These are phyloP conservation scores for Tetradesmus lagerheimii DNA, from an alignment of 139 green algal species.

Conservation along the genomic window DNA sequence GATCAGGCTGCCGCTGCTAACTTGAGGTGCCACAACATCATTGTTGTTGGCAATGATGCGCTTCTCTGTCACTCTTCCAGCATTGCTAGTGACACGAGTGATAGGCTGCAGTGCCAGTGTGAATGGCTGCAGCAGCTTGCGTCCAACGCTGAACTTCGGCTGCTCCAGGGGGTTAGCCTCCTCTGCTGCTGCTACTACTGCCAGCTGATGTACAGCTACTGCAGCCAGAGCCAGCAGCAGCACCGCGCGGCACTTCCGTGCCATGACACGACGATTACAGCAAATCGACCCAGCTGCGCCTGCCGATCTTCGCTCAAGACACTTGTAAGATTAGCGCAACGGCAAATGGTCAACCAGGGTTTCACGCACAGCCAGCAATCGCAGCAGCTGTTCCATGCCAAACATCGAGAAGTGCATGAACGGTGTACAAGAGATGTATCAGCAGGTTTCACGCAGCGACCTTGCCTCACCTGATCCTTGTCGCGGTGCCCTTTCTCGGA, in stretches of 20 bases:
- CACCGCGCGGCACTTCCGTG: background rate
- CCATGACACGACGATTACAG: background rate
- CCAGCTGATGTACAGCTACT: background rate
- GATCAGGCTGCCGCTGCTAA: background rate
- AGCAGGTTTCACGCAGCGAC: background rate
- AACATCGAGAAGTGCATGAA: background rate
- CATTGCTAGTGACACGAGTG: background rate
- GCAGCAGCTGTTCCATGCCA: background rate
- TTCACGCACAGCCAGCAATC: background rate
- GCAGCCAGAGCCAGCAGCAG: background rate
- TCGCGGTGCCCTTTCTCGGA: background rate
- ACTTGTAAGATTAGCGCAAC: background rate
- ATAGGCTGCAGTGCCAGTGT: background rate
- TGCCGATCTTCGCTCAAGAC: background rate
- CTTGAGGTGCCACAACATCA: background rate
- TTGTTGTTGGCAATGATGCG: background rate
- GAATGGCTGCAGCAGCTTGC: slow-evolving; percentile 40
- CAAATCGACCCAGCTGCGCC: background rate
- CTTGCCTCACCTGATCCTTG: background rate
- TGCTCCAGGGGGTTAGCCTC: background rate
- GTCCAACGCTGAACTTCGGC: background rate
- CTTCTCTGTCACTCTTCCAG: slow-evolving; percentile 13
- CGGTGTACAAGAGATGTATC: background rate
- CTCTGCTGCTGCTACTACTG: background rate
- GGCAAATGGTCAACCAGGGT: background rate